phyloP scores from a whole-genome alignment of 2,329 filamentous ascomycete species.

The Seiridium cupressi region DNA sequence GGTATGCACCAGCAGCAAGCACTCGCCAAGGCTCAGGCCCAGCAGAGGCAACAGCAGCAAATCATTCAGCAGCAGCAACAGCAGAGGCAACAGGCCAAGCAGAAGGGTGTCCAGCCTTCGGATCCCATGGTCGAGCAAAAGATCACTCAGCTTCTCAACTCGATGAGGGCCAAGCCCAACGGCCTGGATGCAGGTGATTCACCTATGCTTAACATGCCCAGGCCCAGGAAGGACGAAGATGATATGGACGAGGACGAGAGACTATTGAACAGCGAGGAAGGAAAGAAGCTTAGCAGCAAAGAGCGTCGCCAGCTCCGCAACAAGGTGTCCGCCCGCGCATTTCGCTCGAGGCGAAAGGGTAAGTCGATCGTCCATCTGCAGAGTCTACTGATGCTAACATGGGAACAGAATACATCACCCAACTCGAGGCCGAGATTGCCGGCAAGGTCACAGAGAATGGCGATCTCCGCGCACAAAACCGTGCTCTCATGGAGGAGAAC shows the following conservation, averaged over 20 bases:
- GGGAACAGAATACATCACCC: conserved; percentile 85
- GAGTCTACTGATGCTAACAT: conserved; percentile 43
- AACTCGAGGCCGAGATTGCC: conserved; percentile 88
- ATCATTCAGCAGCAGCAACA: conserved; percentile 42
- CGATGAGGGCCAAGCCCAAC: conserved; percentile 76
- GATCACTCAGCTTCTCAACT: conserved; percentile 87
- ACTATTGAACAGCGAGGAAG: conserved; percentile 91
- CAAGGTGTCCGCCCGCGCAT: conserved; percentile 96
- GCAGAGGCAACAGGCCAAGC: conserved; percentile 42
- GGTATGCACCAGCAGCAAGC: conserved; percentile 92
- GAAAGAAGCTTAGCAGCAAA: conserved; percentile 98
- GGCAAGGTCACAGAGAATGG: conserved; percentile 80
- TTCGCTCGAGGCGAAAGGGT: conserved; percentile 98
- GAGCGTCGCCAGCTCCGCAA: conserved; percentile 96
- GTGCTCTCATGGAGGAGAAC: conserved; percentile 80
- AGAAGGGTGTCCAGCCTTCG: conserved; percentile 50
- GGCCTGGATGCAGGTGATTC: conserved; percentile 50
- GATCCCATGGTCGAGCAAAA: conserved; percentile 85
- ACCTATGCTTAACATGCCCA: conserved; percentile 65
- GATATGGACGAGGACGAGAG: conserved; percentile 99
- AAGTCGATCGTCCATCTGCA: not conserved
- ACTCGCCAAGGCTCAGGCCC: conserved; percentile 68
- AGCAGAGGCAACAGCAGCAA: conserved; percentile 33
- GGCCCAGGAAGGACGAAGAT: conserved; percentile 88
- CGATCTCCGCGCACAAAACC: conserved; percentile 78